Evolutionary conservation across 1,284 basidiomycete species (phyloP).

Genomic region (Xerocomus minutiporus): DNA sequence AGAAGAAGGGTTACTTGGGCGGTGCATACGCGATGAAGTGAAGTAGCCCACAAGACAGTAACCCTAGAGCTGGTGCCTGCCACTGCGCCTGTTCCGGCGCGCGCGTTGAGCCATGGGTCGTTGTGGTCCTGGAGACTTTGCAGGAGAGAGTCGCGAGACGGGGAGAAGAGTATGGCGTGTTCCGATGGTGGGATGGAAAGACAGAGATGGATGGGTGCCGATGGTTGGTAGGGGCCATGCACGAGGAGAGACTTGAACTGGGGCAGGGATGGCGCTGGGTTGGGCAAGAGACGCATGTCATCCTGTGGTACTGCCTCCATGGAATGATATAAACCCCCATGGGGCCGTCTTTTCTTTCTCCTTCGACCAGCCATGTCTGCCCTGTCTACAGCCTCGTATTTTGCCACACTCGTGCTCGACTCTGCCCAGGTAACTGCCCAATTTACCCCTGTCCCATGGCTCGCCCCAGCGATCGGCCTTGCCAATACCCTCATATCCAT

Average conservation of each 20-base stretch:
- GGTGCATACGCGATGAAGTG: constrained; percentile 6
- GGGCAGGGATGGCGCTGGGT: constrained; percentile 37
- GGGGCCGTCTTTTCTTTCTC: background rate
- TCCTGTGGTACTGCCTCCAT: constrained; percentile 15
- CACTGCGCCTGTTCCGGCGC: constrained; percentile 44
- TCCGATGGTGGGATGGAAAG: constrained; percentile 43
- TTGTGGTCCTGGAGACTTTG: constrained; percentile 43
- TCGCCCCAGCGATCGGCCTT: constrained; percentile 39
- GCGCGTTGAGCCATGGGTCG: constrained; percentile 51
- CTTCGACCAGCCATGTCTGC: constrained; percentile 18
- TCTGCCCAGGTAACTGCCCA: constrained; percentile 42
- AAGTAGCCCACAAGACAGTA: constrained; percentile 49
- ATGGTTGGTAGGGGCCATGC: constrained; percentile 49
- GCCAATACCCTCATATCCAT: constrained; percentile 41
- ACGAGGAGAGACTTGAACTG: constrained; percentile 47
- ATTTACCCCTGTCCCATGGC: constrained; percentile 46
- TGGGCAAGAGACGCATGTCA: constrained; percentile 23
- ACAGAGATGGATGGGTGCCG: constrained; percentile 53
- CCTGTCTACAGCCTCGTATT: constrained; percentile 14
- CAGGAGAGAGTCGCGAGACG: constrained; percentile 42
- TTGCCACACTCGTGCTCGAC: constrained; percentile 14
- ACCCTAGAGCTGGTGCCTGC: constrained; percentile 43
- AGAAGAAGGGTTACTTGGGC: constrained; percentile 10
- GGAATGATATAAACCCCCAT: background rate
- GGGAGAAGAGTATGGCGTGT: constrained; percentile 48